Percentiles rank a stretch among this genome's conserved stretches.
phyloP scores from a whole-genome alignment of 2,329 filamentous ascomycete species.

The Aspergillus clavatus region DNA sequence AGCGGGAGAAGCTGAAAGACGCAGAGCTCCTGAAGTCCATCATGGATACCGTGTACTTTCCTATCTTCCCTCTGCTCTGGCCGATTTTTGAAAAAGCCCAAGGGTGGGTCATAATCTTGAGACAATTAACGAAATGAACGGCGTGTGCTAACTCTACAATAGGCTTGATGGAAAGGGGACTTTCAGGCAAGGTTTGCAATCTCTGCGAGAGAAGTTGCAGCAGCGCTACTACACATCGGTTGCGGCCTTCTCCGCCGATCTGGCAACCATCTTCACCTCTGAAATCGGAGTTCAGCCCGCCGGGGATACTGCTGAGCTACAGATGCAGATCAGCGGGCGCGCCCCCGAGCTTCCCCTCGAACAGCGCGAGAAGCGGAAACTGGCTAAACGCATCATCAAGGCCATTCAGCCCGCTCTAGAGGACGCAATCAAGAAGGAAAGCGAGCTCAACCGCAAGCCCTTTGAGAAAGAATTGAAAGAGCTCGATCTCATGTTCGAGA shows the following conservation, averaged over 20 bases:
- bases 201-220: conserved; percentile 50
- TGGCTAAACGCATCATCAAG: conserved; percentile 88
- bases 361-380: conserved; percentile 71
- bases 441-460: conserved; percentile 68
- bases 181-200: conserved; percentile 52
- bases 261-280: conserved; percentile 53
- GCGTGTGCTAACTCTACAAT: conserved; percentile 15
- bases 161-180: conserved; percentile 50
- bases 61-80: conserved; percentile 69
- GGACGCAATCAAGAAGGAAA: conserved; percentile 70
- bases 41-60: conserved; percentile 88
- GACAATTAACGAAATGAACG: background rate
- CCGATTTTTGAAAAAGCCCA: conserved; percentile 76
- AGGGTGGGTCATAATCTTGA: conserved; percentile 56
- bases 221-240: conserved; percentile 58
- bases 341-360: conserved; percentile 51
- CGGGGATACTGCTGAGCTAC: conserved; percentile 41
- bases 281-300: conserved; percentile 49
- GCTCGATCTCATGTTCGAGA: conserved; percentile 67
- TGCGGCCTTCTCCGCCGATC: conserved; percentile 55
- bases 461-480: conserved; percentile 67
- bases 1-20: conserved; percentile 71
- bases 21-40: conserved; percentile 71
- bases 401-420: conserved; percentile 74
- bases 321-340: conserved; percentile 49